Conservation (phyloP, 2,329 filamentous ascomycete species). For the Ceratocystis papillata region DNA sequence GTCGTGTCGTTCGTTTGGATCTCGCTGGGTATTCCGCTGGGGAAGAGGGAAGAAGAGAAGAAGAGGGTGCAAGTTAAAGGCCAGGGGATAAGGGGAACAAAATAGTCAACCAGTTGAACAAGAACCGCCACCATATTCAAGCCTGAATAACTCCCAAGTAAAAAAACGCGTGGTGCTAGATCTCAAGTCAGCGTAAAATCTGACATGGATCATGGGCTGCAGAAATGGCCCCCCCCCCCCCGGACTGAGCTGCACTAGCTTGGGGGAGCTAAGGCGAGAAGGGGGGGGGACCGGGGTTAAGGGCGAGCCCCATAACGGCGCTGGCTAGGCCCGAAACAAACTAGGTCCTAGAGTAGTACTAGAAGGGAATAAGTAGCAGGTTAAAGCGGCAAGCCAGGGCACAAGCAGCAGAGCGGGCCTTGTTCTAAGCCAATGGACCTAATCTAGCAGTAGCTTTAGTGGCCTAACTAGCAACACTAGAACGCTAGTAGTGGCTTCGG, state of each 20-base stretch:
- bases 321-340: not conserved
- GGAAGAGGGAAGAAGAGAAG: not conserved
- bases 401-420: not conserved
- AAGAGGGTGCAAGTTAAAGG: not conserved
- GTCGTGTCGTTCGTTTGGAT: slow-evolving; percentile 7
- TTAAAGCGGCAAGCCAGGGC: not conserved
- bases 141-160: not conserved
- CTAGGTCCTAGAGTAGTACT: not conserved
- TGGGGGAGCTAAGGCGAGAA: not conserved
- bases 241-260: not conserved
- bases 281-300: not conserved
- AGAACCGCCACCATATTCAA: not conserved
- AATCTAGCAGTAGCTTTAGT: too few relatives aligned
- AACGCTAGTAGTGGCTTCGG: too few relatives aligned
- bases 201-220: not conserved
- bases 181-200: not conserved
- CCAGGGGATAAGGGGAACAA: slow-evolving; percentile 8
- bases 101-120: not conserved
- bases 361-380: not conserved
- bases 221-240: not conserved
- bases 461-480: too few relatives aligned
- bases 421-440: too few relatives aligned
- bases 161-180: not conserved
- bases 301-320: not conserved
- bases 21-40: not conserved